Percentiles rank a stretch among this genome's conserved stretches.
These are phyloP conservation scores for Taphrina betulina DNA, from an alignment of 1,139 yeast species.

Conservation along the genomic window DNA sequence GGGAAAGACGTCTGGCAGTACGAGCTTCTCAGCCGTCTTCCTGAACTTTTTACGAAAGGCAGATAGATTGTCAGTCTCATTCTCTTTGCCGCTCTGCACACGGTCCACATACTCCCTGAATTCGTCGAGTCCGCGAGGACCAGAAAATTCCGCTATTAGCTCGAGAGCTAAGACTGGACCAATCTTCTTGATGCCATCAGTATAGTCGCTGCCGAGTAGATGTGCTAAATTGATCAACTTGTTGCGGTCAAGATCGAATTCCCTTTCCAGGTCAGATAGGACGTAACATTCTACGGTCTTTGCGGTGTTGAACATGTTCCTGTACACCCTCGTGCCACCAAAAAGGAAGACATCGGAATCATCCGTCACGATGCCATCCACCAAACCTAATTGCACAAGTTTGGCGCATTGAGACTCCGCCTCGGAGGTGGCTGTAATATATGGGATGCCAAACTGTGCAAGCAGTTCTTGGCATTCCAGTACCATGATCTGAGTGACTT, in stretches of 20 bases:
- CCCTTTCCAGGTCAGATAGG: conserved; percentile 57
- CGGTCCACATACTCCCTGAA: conserved; percentile 31
- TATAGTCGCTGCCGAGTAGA: conserved; percentile 87
- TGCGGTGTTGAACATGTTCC: conserved; percentile 92
- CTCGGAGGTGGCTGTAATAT: conserved; percentile 93
- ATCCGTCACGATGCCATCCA: conserved; percentile 94
- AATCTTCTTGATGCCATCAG: conserved; percentile 84
- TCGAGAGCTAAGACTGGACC: conserved; percentile 95
- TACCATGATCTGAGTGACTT: conserved; percentile 82
- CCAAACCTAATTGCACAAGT: conserved; percentile 61
- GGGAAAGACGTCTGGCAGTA: conserved; percentile 67
- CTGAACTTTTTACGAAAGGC: conserved; percentile 51
- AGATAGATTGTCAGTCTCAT: conserved; percentile 35
- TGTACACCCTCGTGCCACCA: conserved; percentile 82
- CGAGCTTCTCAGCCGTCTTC: conserved; percentile 63
- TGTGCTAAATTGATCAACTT: conserved; percentile 76
- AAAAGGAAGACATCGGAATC: conserved; percentile 95
- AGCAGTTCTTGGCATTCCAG: conserved; percentile 85
- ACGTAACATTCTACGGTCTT: conserved; percentile 87
- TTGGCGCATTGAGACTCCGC: conserved; percentile 98
- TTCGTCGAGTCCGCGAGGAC: conserved; percentile 49
- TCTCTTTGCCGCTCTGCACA: conserved; percentile 24
- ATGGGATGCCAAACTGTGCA: conserved; percentile 87
- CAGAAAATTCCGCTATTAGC: conserved; percentile 75
- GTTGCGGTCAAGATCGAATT: conserved; percentile 62